Conservation (phyloP, 2,329 filamentous ascomycete species). For the Fusarium heterosporum region DNA sequence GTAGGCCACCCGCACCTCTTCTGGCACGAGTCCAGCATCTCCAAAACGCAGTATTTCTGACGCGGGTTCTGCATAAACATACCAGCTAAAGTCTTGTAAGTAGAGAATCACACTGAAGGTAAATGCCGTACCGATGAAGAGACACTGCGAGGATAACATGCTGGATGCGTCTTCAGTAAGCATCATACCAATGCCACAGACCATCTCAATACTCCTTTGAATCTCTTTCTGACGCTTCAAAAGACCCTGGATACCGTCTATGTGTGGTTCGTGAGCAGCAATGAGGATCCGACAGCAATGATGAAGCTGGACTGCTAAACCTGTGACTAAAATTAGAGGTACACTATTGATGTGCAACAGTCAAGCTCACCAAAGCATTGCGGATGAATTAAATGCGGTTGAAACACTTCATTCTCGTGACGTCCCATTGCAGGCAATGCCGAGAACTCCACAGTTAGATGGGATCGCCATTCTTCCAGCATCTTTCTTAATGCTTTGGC, state of each 20-base stretch:
- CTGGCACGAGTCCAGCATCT: conserved; percentile 41
- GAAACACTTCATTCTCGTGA: conserved; percentile 50
- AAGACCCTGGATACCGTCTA: conserved; percentile 56
- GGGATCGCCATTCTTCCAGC: conserved; percentile 50
- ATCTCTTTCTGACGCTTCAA: conserved; percentile 48
- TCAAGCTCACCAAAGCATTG: conserved; percentile 50
- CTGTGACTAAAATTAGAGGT: not conserved
- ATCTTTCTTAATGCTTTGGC: conserved; percentile 32
- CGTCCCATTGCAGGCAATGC: conserved; percentile 52
- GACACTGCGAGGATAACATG: conserved; percentile 58
- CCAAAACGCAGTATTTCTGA: conserved; percentile 28
- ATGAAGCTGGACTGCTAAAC: conserved; percentile 32
- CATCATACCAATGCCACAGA: conserved; percentile 63
- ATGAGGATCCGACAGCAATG: conserved; percentile 52
- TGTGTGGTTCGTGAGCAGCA: conserved; percentile 40
- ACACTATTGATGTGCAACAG: accelerated
- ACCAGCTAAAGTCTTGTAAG: conserved; percentile 7
- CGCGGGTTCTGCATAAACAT: conserved; percentile 34
- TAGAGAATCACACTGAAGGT: accelerated
- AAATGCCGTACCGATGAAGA: conserved; percentile 45
- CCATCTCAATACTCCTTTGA: conserved; percentile 44
- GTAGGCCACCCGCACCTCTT: conserved; percentile 43
- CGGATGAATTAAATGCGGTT: conserved; percentile 62
- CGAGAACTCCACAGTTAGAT: conserved; percentile 54
- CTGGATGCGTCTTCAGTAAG: conserved; percentile 55